Evolutionary conservation across 179 eudicot species (phyloP).

Genomic region (Beta corolliflora): DNA sequence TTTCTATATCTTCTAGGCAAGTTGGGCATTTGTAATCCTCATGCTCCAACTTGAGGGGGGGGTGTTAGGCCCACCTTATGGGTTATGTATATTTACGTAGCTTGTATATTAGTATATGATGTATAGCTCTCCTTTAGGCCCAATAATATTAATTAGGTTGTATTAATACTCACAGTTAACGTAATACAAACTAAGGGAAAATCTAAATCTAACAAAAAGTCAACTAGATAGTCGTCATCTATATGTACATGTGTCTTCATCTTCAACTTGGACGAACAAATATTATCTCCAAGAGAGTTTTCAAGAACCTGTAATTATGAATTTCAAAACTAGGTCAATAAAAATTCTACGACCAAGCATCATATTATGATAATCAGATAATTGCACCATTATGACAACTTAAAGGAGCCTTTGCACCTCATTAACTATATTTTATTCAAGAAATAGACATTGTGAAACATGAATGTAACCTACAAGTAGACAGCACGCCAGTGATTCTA

Average conservation of each 20-base stretch:
- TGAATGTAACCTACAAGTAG: not conserved
- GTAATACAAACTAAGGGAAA: too few species aligned
- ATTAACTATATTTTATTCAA: not conserved
- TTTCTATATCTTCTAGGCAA: too few species aligned
- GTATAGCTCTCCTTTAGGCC: too few species aligned
- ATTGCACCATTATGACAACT: not conserved
- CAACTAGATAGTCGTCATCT: conserved; percentile 11
- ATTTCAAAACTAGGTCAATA: not conserved
- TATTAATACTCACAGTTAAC: too few species aligned
- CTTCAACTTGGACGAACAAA: not conserved
- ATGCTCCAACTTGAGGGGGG: too few species aligned
- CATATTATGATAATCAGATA: not conserved
- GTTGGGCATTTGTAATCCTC: too few species aligned
- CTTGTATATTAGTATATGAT: too few species aligned
- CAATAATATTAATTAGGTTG: too few species aligned
- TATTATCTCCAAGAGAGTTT: conserved; percentile 8
- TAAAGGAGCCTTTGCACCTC: not conserved
- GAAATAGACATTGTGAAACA: not conserved
- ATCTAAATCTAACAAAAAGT: too few species aligned
- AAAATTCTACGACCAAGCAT: not conserved
- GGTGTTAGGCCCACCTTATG: too few species aligned
- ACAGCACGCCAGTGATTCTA: not conserved
- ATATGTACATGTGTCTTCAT: not conserved
- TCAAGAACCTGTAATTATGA: conserved; percentile 13
- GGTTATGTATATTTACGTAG: too few species aligned